Conservation (phyloP, 371 early-diverging fungal genomes). For the Mucor mucedo region DNA sequence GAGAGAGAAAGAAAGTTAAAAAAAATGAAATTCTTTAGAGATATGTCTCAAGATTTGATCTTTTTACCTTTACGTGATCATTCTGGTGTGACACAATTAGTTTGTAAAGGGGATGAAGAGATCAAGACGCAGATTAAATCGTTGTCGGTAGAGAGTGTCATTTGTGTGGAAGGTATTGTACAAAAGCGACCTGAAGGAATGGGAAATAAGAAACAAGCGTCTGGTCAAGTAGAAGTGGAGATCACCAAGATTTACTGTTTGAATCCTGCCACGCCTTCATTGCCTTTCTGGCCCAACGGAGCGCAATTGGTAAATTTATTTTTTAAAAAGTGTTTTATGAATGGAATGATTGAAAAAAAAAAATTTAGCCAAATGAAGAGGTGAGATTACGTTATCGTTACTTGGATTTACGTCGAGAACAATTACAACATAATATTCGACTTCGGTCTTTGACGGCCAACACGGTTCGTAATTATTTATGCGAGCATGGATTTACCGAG, state of each 20-base stretch:
- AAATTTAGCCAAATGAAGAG: conserved; percentile 82
- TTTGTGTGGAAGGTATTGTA: conserved; percentile 69
- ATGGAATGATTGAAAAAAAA: neutral
- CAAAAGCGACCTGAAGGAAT: conserved; percentile 56
- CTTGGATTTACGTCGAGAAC: conserved; percentile 80
- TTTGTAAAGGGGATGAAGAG: conserved; percentile 37
- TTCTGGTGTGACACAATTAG: conserved; percentile 70
- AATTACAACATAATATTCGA: conserved; percentile 78
- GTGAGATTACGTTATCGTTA: conserved; percentile 79
- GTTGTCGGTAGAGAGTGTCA: conserved; percentile 67
- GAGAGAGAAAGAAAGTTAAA: neutral
- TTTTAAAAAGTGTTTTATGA: no score
- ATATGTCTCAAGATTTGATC: conserved; percentile 63
- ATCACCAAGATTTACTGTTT: conserved; percentile 66
- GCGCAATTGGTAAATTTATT: conserved; percentile 55
- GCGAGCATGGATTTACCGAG: conserved; percentile 76
- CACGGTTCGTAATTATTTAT: conserved; percentile 68
- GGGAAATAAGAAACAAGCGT: conserved; percentile 54
- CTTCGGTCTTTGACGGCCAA: conserved; percentile 68
- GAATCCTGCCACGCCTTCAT: conserved; percentile 66
- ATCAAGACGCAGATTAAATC: conserved; percentile 47
- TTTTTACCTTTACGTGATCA: conserved; percentile 77
- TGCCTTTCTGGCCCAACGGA: conserved; percentile 78
- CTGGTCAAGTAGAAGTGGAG: conserved; percentile 78
- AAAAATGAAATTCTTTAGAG: conserved; percentile 35